Base-by-base conservation (phyloP, 176 grass and related monocot species). In the Phyllostachys edulis region DNA sequence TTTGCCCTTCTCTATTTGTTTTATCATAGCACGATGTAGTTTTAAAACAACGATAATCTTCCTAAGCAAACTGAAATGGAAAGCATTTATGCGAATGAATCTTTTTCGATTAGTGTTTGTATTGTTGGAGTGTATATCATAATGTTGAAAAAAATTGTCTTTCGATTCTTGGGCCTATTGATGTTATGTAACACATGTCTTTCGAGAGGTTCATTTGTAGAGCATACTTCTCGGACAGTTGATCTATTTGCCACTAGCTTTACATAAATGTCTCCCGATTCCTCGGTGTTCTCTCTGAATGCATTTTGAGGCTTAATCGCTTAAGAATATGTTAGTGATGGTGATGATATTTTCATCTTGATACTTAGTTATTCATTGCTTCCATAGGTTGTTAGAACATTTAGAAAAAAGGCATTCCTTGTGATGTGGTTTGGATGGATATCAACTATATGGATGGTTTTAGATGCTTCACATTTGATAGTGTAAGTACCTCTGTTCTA, bases 341-440 rank as follows among this genome's bases (percentile, higher is more conserved):
- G 1, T 68, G 67, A 63, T n/a, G 40, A 63, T 42, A 56, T 75
- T 78, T 75, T 69, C 42, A 55, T 81, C 17, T 46, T 85, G 49
- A 32, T 76, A 76, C 37, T 67, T 81, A 29, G 42, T 79, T 63
- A 41, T 64, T 77, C 70, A 44, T 77, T 91, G 21, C 77, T 90
- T 85, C 42, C 51, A 80, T 76, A 98, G 96, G 79, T 93, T 76
- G 85, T 94, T 32, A 90, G 69, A 88, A 98, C 89, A 71, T 98
- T 98, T 90, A 84, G 96, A 77, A 98, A 64, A 98, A 93, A 87
- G 63, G 82, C 37, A 98, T 98, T 88, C 96, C 96, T 77, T 95
- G 96, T 46, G 96, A 98, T 93, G 96, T 98, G 51, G 73, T 98
- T 80, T 98, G 96, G 96, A 98, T 98, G 96, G 96, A 98, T 85